Evolutionary conservation across 352 stramenopile species (phyloP), one percentile per base, ranked within the genome.

Genomic region (Phytophthora citricola): DNA sequence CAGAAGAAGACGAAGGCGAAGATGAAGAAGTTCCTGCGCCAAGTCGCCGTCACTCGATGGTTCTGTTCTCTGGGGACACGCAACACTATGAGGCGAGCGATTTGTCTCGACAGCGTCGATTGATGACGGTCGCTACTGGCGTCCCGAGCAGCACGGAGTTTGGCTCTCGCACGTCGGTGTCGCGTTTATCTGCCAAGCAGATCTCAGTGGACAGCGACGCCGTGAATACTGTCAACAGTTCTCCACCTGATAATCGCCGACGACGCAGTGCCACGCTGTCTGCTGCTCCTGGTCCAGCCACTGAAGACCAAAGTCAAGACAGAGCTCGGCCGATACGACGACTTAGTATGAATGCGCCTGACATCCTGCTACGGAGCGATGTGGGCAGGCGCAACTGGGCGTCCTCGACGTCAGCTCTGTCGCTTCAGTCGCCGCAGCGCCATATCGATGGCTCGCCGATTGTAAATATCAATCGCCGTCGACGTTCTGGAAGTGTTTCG

Each of bases 341-440:
- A 26, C 56, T 31, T 27, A 72, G 60, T 47, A 62, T 67, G 17
- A 69, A 66, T 26, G 64, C 68, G 7, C 76, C 76, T 0, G 71
- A 81, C 12, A 79, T 85, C 12, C 45, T 85, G 11, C 66, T 85
- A 5, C 74, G 76, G 31, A 85, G 76, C 26, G 76, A 85, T 51
- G 74, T 77, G 5, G 74, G 68, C 12, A 66, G 54, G 32, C 72
- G 76, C 31, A 74, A 85, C 45, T 85, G 76, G 76, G 55, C 59
- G 5, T 81, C 66, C 7, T 85, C 76, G n/a, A 79, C 69, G 7
- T 67, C 74, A 24, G 74, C 76, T n/a, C 44, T 85, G 29, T 79
- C 70, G 5, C 64, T 84, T 45, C 57, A 67, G 49, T 85, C 76
- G 2, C 73, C 76, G 0, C 68, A 79, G 17, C 57, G 65, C 20